Evolutionary conservation across 805 yeast genomes (phyloP).

Genomic region (Sporopachydermia quercuum): DNA sequence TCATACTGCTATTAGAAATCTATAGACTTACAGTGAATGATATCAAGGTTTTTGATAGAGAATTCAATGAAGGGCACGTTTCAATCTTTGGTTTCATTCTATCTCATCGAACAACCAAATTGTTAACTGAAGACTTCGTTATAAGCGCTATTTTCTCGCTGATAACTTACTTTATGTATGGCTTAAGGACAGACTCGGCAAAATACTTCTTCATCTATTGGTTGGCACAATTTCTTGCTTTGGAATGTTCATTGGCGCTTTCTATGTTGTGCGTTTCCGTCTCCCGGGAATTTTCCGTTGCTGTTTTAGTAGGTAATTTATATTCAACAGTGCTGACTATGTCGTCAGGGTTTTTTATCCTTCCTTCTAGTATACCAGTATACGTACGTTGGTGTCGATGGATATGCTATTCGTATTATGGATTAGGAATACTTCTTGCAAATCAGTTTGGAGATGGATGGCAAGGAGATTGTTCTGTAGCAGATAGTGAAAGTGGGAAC

Average conservation of each 20-base stretch:
- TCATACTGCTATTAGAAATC: conserved; percentile 41
- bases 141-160: conserved; percentile 42
- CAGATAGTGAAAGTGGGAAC: conserved; percentile 16
- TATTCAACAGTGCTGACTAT: conserved; percentile 59
- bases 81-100: conserved; percentile 52
- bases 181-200: conserved; percentile 33
- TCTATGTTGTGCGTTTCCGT: conserved; percentile 39
- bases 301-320: conserved; percentile 46
- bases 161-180: conserved; percentile 67
- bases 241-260: conserved; percentile 38
- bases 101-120: conserved; percentile 49
- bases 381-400: conserved; percentile 79
- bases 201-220: conserved; percentile 49
- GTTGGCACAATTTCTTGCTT: conserved; percentile 39
- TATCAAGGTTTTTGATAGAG: conserved; percentile 45
- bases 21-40: conserved; percentile 42
- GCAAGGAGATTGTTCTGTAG: conserved; percentile 40
- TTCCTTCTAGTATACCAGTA: conserved; percentile 61
- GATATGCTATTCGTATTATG: conserved; percentile 64
- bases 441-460: conserved; percentile 51
- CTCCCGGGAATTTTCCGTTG: conserved; percentile 44
- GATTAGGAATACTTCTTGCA: conserved; percentile 51
- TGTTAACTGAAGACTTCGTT: conserved; percentile 54
- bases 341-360: conserved; percentile 72
- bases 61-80: conserved; percentile 54